Percentiles rank a stretch among this genome's conserved stretches.
These are phyloP conservation scores for Geranium brycei DNA, from an alignment of 345 rosid species.

Conservation along the genomic window DNA sequence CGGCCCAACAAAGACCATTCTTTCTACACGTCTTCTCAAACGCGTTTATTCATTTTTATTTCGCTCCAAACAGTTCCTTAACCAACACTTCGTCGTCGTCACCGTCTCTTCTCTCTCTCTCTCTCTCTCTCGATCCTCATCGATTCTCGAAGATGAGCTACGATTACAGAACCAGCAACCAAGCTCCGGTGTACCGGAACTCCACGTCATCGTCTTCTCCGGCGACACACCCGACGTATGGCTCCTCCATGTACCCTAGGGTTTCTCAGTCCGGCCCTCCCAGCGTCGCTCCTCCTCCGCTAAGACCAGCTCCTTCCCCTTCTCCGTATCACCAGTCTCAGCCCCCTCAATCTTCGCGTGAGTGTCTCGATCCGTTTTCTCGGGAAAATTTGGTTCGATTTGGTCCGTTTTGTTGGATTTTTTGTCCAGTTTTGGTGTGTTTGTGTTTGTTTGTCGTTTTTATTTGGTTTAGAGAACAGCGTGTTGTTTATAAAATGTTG, in stretches of 20 bases:
- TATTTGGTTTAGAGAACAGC: too few relatives aligned
- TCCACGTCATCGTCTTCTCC: constrained; percentile 15
- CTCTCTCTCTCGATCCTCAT: neutral
- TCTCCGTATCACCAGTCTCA: constrained; percentile 27
- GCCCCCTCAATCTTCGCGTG: constrained; percentile 31
- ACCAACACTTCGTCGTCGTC: neutral
- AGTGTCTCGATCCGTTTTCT: constrained; percentile 7
- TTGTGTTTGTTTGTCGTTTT: too few relatives aligned
- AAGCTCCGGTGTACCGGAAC: constrained; percentile 29
- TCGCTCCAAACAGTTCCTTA: neutral
- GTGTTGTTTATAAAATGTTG: neutral
- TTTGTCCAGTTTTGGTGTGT: too few relatives aligned
- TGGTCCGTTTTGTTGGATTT: too few relatives aligned
- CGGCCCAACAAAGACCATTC: too few relatives aligned
- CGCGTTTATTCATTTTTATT: neutral
- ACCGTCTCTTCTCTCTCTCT: neutral
- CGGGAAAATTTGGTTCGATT: neutral
- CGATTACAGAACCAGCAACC: constrained; percentile 30
- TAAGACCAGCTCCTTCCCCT: constrained; percentile 17
- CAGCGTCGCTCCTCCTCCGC: constrained; percentile 24
- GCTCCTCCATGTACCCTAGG: constrained; percentile 49
- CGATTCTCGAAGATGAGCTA: constrained; percentile 2
- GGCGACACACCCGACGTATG: constrained; percentile 32
- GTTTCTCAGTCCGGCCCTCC: constrained; percentile 43
- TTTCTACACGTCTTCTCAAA: neutral